Evolutionary conservation across 163 green algal genomes (phyloP), one percentile per base, ranked within the genome.

Genomic region (Scenedesmus sp.): DNA sequence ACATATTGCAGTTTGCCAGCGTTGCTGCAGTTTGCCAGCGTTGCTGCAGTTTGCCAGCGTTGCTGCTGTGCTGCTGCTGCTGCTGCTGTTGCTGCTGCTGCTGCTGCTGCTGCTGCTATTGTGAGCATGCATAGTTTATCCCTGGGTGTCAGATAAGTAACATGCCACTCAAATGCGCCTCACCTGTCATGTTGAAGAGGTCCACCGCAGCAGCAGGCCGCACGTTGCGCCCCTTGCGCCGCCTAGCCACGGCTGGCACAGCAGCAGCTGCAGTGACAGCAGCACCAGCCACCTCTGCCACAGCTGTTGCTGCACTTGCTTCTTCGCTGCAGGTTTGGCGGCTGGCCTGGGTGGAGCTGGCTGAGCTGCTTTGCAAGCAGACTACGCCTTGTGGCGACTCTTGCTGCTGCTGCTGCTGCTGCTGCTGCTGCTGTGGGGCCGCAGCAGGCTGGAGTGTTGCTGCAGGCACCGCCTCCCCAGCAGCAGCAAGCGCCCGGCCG

Each of bases 361-460:
- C 65, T 26, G 33, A 44, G 84, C 26, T 68, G 13, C 10, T 18
- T 22, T 22, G 0, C 22, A 70, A 33, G 22, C 4, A 18, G 6
- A 33, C 59, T 35, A 18, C 7, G 59, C 59, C 59, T 72, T 33
- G 22, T 35, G 5, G 42, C 20, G 10, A 9, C 42, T 70, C 26
- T 53, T 86, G 86, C 73, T 86, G 86, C 73, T 86, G 86, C 86
- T 86, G 49, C 51, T 84, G 85, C 24, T 76, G 37, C 26, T 84
- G 86, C 73, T 90, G 73, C 51, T 80, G 73, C 76, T 78, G 53
- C 56, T 51, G 76, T 35, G 24, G 15, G 24, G 40, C 26, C 15
- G 49, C 30, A 20, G 35, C 24, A 44, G 78, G 87, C 46, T n/a
- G 53, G 1, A 91, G 59, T 7, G 40, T 56, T 20, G 59, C 79